A percentile compares a stretch with the other conserved stretches of the same genome.
Conservation (phyloP, 306 rosid genomes). For the Vicia faba region DNA sequence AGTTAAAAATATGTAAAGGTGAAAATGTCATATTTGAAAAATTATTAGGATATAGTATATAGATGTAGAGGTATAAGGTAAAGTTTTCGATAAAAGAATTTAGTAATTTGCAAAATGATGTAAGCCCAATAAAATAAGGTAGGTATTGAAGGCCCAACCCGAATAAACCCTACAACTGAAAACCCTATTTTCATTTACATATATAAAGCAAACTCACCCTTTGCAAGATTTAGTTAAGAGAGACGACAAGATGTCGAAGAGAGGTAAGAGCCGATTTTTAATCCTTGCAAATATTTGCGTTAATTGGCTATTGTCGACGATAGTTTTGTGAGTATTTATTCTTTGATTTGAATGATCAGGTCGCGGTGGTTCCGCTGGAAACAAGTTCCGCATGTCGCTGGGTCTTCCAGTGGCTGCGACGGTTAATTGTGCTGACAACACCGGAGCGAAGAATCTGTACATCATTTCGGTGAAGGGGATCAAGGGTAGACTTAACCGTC, state of each 20-base stretch:
- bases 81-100: too few species aligned
- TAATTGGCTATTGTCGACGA: accelerated
- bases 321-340: neutral
- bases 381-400: conserved; percentile 92
- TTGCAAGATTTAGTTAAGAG: too few species aligned
- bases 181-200: conserved; percentile 23
- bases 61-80: too few species aligned
- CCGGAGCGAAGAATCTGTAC: conserved; percentile 90
- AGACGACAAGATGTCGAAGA: conserved; percentile 47
- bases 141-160: conserved; percentile 4
- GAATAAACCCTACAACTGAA: neutral
- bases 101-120: too few species aligned
- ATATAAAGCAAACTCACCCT: neutral
- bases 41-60: too few species aligned
- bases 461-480: conserved; percentile 90
- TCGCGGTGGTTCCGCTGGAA: conserved; percentile 89
- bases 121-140: neutral
- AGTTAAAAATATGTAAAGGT: too few species aligned
- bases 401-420: conserved; percentile 98
- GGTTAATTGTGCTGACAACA: conserved; percentile 89
- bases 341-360: conserved; percentile 31
- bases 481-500: conserved; percentile 80
- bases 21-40: too few species aligned
- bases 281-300: too few species aligned
- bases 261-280: conserved; percentile 20